Evolutionary conservation across 2,329 filamentous ascomycete species (phyloP), one percentile per base, ranked within the genome.

Genomic region (Hymenoscyphus salicellus): DNA sequence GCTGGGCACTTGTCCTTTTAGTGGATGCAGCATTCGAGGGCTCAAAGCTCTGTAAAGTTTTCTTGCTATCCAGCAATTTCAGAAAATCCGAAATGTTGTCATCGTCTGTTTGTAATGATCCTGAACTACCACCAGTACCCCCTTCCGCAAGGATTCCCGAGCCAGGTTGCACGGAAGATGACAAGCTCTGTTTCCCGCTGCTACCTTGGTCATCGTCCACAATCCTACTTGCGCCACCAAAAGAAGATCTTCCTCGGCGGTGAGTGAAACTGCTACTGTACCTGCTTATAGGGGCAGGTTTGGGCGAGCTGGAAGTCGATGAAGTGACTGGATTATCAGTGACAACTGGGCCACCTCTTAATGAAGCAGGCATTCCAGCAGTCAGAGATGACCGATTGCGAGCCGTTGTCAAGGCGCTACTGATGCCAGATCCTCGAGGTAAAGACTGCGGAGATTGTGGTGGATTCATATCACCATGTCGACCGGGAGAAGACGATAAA

Each of bases 231-330:
- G 86, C 83, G 23, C 90, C 89, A 36, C 90, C 89, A 63, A 90
- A 90, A 0, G 93, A 96, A 28, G 89, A 86, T 55, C 93, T 86
- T 32, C 86, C 89, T 62, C 91, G 87, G 56, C 95, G 87, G 75
- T 97, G 92, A 6, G 89, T 91, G 73, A 99, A 99, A 73, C 93
- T 97, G 77, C 94, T 98, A 77, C 92, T 96, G 75, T 96, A 98
- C 57, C 91, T 88, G 66, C 88, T 89, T n/a, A 91, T 87, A 0
- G 89, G 87, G 8, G 87, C 83, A 5, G 92, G 91, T 67, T 90
- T 90, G 2, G 94, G 93, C 7, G 93, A 96, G 63, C 89, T 87
- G 5, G 89, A 87, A 63, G 86, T 80, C 7, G 92, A 88, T 41
- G 86, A 86, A 10, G 89, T 83, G 64, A 87, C 81, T 0, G 84